phyloP scores from a whole-genome alignment of 768 basidiomycete species.

The Brasilioporus rufonigricans region DNA sequence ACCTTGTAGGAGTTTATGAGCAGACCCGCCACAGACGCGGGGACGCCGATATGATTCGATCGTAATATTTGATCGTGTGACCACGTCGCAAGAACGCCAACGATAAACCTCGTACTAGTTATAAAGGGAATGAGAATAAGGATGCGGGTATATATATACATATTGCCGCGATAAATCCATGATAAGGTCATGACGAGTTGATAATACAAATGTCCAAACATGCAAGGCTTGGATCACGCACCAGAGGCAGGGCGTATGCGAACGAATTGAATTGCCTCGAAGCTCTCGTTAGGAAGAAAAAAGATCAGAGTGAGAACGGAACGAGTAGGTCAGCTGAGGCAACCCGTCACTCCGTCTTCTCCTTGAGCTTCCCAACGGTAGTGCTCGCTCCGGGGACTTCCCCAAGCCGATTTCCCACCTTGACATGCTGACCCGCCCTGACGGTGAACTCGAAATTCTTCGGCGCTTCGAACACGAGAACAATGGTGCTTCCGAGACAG shows the following conservation, averaged over 20 bases:
- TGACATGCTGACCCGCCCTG: conserved; percentile 77
- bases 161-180: conserved; percentile 8
- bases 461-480: conserved; percentile 96
- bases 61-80: no score
- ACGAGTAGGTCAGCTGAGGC: no score
- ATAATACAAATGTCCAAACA: no score
- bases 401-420: conserved; percentile 82
- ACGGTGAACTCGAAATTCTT: conserved; percentile 75
- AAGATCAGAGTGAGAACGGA: no score
- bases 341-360: conserved; percentile 35
- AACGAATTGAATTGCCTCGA: no score
- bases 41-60: no score
- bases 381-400: conserved; percentile 35
- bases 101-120: neutral
- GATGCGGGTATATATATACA: conserved; percentile 18
- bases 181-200: conserved; percentile 3
- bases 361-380: conserved; percentile 28
- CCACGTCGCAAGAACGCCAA: neutral
- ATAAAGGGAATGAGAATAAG: neutral
- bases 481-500: conserved; percentile 91
- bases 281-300: no score
- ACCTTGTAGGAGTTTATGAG: no score
- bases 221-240: no score
- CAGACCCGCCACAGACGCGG: no score
- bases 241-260: no score